Base-by-base conservation (phyloP, 179 eudicot genomes). In the Corrigiola litoralis region DNA sequence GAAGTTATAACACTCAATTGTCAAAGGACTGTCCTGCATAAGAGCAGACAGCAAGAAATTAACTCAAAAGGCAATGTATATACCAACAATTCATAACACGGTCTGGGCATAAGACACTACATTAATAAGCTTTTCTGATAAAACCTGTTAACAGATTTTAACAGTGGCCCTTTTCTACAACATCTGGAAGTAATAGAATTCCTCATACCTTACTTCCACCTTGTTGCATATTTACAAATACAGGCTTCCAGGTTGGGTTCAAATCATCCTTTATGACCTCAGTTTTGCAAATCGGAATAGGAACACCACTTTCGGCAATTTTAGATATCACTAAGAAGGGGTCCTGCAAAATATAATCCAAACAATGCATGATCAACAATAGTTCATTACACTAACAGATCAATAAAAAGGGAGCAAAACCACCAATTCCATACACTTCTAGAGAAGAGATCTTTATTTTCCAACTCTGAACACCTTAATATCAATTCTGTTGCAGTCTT, bases 261-360 rank as follows among this genome's bases (percentile, higher is more conserved):
- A 84, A 78, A 66, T 95, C 86, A 77, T 92, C 85, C 82, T 83
- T 86, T 74, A 88, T 47, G 38, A 87, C 96, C 74, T 95, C 97
- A 17, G 99, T 95, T 81, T 85, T 95, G 82, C 89, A 88, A 65
- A 95, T 81, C 57, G 99, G 99, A 75, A 92, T 63, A 55, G 78
- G 38, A 37, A 63, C 48, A 51, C 95, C 96, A 79, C 78, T 67
- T 76, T 95, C 97, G 50, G 74, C 72, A 41, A 54, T 65, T 81
- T 79, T 95, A 61, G 96, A 92, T 75, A 95, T 84, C 72, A 92
- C 82, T 68, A 95, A 71, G 67, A 95, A 85, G 14, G 99, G 95
- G 70, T 95, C 99, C 99, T 95, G 85, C 77, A 81, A 80, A 28
- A 81, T 11, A 49, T 60, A 37, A 73, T n/a, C 1, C 44, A 73